Percentiles rank a stretch among this genome's conserved stretches.
These are phyloP conservation scores for Dothideomycetidae sp. DNA, from an alignment of 2,329 filamentous ascomycete genomes.

Conservation along the genomic window DNA sequence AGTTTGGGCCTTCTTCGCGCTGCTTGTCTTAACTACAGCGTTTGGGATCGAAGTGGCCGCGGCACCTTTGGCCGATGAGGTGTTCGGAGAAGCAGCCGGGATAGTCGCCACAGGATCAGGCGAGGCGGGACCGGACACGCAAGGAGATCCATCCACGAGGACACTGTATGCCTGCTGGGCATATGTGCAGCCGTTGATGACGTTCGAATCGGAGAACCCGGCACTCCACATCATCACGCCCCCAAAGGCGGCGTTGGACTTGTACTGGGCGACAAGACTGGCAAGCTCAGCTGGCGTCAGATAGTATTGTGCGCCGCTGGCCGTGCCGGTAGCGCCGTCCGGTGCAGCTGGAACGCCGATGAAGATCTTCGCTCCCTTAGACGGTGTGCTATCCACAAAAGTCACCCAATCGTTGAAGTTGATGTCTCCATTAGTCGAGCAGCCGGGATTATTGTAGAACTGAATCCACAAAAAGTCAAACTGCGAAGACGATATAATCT, in stretches of 20 bases:
- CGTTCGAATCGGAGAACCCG: not conserved
- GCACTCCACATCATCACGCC: conserved; percentile 47
- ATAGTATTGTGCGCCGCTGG: conserved; percentile 7
- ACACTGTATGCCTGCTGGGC: not conserved
- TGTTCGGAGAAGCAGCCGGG: not conserved
- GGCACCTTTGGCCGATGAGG: not conserved
- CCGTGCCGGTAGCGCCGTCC: conserved; percentile 15
- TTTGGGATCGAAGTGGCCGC: not conserved
- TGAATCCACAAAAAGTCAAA: conserved; percentile 34
- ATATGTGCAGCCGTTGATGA: not conserved
- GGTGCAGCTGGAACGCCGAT: conserved; percentile 32
- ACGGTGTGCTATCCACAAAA: conserved; percentile 23
- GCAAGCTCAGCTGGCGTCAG: conserved; percentile 11
- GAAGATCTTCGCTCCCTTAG: conserved; percentile 36
- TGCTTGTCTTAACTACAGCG: no score
- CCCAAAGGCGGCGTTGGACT: conserved; percentile 34
- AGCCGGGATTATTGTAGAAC: conserved; percentile 30
- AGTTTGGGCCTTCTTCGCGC: not conserved
- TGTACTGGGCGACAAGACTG: conserved; percentile 30
- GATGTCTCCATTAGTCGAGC: conserved; percentile 7
- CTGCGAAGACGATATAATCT: conserved; percentile 25
- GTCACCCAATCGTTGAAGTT: conserved; percentile 33
- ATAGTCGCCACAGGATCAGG: not conserved
- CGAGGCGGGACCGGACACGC: not conserved
- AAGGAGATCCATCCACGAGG: not conserved